Conservation (phyloP, 140 eudicot species). For the Flaveria floridana region DNA sequence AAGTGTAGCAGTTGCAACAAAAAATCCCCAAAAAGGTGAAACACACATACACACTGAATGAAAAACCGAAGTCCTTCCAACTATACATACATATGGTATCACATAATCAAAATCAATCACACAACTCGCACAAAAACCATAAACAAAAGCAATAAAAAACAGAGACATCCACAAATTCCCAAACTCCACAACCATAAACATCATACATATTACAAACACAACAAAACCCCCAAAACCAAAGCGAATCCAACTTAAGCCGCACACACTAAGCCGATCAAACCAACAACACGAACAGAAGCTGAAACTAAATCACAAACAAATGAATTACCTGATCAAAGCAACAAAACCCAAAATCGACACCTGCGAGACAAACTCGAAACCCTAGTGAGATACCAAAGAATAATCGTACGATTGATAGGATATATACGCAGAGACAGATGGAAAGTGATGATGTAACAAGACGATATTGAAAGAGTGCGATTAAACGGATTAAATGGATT, state of each 20-base stretch:
- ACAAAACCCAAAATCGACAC: neutral
- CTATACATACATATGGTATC: neutral
- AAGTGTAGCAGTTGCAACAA: neutral
- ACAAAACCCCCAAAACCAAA: slow-evolving; percentile 20
- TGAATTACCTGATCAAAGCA: slow-evolving; percentile 20
- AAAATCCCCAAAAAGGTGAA: neutral
- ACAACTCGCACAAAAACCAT: neutral
- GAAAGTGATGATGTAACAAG: neutral
- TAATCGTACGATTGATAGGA: neutral
- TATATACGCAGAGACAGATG: neutral
- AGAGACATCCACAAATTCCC: neutral
- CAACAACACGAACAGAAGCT: neutral
- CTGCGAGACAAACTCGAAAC: slow-evolving; percentile 10
- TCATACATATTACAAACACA: slow-evolving; percentile 10
- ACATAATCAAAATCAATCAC: neutral
- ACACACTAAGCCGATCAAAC: slow-evolving; percentile 1
- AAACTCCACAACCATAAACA: slow-evolving; percentile 11
- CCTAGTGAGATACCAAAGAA: slow-evolving; percentile 24
- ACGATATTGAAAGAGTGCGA: slow-evolving; percentile 20
- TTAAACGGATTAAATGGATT: neutral
- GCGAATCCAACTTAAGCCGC: neutral
- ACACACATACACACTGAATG: neutral
- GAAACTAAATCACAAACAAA: neutral
- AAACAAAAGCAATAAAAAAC: neutral
- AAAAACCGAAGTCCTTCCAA: neutral